phyloP scores from a whole-genome alignment of 202 grass and related monocot genomes.

The Zizania palustris region DNA sequence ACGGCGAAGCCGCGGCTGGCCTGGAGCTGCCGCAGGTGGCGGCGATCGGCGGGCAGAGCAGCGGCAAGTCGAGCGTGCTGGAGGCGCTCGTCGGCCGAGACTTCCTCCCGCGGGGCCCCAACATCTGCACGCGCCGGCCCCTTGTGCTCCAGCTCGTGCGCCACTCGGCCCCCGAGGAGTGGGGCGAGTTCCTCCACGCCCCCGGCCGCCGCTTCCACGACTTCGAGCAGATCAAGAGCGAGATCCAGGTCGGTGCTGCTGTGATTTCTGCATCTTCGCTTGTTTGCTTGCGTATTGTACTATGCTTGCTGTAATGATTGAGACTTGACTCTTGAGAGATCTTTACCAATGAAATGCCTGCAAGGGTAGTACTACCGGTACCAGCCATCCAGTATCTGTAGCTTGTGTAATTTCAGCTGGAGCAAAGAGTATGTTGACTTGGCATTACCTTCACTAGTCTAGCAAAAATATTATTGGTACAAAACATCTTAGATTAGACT shows the following conservation, averaged over 20 bases:
- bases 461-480: background rate
- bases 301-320: conserved; percentile 8
- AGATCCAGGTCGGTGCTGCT: conserved; percentile 66
- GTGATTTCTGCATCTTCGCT: background rate
- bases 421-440: background rate
- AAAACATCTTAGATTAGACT: background rate
- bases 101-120: conserved; percentile 81
- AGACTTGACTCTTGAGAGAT: background rate
- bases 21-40: conserved; percentile 86
- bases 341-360: conserved; percentile 24
- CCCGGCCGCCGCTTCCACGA: conserved; percentile 68
- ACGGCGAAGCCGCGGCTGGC: conserved; percentile 48
- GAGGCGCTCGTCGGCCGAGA: conserved; percentile 91
- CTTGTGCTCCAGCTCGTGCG: conserved; percentile 89
- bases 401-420: background rate
- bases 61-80: conserved; percentile 95
- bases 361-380: background rate
- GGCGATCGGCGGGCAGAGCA: conserved; percentile 87
- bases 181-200: conserved; percentile 87
- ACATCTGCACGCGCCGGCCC: conserved; percentile 84
- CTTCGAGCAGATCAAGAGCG: conserved; percentile 79
- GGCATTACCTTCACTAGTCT: background rate
- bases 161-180: conserved; percentile 60
- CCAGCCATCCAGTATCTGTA: background rate
- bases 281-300: background rate